phyloP scores from a whole-genome alignment of 108 stramenopile genomes.

The Pseudonitzschia multiseries region DNA sequence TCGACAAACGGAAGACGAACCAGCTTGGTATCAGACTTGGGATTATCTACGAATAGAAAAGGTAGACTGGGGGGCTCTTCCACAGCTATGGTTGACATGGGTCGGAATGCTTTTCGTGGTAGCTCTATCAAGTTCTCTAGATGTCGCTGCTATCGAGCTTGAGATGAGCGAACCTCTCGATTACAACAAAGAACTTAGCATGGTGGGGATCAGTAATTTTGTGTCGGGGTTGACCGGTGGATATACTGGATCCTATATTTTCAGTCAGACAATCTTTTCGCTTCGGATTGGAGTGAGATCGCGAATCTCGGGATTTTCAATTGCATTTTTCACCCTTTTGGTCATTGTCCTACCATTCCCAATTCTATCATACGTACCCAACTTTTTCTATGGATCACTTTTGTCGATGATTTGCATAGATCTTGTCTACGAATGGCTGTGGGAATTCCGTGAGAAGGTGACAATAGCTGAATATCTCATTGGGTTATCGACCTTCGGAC shows the following conservation, averaged over 20 bases:
- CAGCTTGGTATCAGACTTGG: conserved; percentile 81
- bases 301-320: conserved; percentile 71
- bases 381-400: conserved; percentile 92
- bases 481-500: conserved; percentile 78
- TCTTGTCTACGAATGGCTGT: conserved; percentile 95
- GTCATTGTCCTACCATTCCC: conserved; percentile 77
- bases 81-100: conserved; percentile 57
- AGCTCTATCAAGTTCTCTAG: conserved; percentile 91
- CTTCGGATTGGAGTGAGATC: conserved; percentile 87
- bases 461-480: conserved; percentile 76
- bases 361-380: conserved; percentile 84
- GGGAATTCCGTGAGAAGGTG: conserved; percentile 78
- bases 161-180: conserved; percentile 91
- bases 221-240: conserved; percentile 88
- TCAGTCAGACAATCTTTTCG: conserved; percentile 96
- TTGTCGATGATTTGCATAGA: conserved; percentile 91
- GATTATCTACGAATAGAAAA: conserved; percentile 76
- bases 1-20: conserved; percentile 50
- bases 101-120: conserved; percentile 94
- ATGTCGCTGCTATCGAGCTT: conserved; percentile 97
- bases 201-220: conserved; percentile 91
- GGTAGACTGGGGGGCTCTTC: conserved; percentile 77
- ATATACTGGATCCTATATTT: conserved; percentile 90
- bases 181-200: conserved; percentile 90
- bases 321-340: conserved; percentile 60